These are phyloP conservation scores for Cladophialophora carrionii DNA, from an alignment of 2,329 filamentous ascomycete species.

Conservation along the genomic window DNA sequence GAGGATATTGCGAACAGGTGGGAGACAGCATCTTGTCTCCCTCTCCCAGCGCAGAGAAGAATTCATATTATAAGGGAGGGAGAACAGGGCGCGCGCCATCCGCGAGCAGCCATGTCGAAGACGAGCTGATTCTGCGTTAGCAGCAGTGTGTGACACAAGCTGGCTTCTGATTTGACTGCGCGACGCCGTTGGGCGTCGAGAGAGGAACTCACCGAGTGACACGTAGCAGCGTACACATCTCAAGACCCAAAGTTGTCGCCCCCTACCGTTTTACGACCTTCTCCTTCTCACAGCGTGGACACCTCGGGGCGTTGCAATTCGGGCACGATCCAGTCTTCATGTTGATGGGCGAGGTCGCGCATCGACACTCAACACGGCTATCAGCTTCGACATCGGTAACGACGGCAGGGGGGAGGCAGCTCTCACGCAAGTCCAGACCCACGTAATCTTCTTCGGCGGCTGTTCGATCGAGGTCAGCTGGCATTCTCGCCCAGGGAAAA, in stretches of 20 bases:
- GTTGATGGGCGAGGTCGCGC: constrained; percentile 3
- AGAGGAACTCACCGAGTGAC: background rate
- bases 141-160: background rate
- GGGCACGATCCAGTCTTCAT: background rate
- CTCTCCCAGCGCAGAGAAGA: too few species aligned
- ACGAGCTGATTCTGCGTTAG: background rate
- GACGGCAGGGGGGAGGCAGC: too few species aligned
- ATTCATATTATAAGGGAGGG: background rate
- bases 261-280: constrained; percentile 1
- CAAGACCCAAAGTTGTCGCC: background rate
- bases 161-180: background rate
- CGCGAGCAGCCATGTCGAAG: too few species aligned
- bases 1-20: background rate
- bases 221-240: background rate
- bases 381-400: background rate
- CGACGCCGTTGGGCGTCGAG: background rate
- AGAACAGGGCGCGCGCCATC: too few species aligned
- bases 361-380: background rate
- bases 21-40: background rate
- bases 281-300: background rate
- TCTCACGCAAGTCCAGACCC: constrained; percentile 6
- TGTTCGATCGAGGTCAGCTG: background rate
- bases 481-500: background rate
- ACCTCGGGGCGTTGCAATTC: background rate
- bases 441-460: background rate